Percentiles rank a stretch among this genome's conserved stretches.
phyloP scores from a whole-genome alignment of 2,329 filamentous ascomycete species.

The Arthrobotrys iridis region DNA sequence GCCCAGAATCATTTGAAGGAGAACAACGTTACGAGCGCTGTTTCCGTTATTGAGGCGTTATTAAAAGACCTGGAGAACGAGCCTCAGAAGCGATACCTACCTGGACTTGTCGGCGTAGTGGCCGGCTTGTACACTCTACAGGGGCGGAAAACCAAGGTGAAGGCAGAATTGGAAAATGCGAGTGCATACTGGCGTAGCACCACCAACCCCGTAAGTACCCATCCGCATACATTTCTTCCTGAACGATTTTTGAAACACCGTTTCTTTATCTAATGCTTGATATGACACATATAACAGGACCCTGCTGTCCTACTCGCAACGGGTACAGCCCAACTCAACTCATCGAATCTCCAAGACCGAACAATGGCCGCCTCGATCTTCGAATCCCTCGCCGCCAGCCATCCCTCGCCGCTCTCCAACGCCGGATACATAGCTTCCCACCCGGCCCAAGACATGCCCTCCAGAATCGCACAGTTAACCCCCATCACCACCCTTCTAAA shows the following conservation, averaged over 20 bases:
- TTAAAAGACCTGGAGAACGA: slow-evolving; percentile 61
- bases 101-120: slow-evolving; percentile 81
- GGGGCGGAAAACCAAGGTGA: slow-evolving; percentile 76
- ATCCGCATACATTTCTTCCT: background rate
- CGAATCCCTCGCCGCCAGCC: slow-evolving; percentile 72
- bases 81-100: slow-evolving; percentile 65
- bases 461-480: slow-evolving; percentile 68
- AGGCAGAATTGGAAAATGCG: slow-evolving; percentile 78
- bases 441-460: slow-evolving; percentile 67
- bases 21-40: slow-evolving; percentile 56
- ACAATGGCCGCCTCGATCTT: slow-evolving; percentile 81
- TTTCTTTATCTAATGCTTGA: background rate
- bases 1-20: slow-evolving; percentile 56
- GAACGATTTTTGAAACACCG: background rate
- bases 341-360: slow-evolving; percentile 74
- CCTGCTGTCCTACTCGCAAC: slow-evolving; percentile 80
- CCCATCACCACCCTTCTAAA: slow-evolving; percentile 71
- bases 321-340: slow-evolving; percentile 82
- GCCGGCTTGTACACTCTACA: slow-evolving; percentile 82
- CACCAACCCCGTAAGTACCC: slow-evolving; percentile 51
- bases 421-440: slow-evolving; percentile 88
- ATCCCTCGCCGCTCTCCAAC: slow-evolving; percentile 72
- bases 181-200: slow-evolving; percentile 80
- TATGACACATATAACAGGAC: slow-evolving; percentile 40
- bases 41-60: slow-evolving; percentile 54